A percentile compares a stretch with the other conserved stretches of the same genome.
These are phyloP conservation scores for Incumbomyces lentus DNA, from an alignment of 2,329 filamentous ascomycete species.

Conservation along the genomic window DNA sequence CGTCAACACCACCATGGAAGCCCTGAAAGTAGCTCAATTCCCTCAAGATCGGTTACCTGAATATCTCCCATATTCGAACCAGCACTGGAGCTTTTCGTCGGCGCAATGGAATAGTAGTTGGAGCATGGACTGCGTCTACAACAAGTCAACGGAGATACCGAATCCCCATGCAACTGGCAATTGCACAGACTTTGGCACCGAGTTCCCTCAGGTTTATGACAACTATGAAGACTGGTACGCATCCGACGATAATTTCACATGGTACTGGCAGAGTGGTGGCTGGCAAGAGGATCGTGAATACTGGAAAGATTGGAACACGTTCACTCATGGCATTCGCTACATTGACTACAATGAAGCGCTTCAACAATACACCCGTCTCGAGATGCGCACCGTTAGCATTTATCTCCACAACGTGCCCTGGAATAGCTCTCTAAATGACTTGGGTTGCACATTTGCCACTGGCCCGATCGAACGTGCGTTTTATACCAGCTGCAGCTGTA, in stretches of 20 bases:
- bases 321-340: constrained; percentile 3
- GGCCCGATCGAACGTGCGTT: constrained; percentile 5
- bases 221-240: background rate
- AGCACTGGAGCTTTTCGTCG: constrained; percentile 6
- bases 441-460: constrained; percentile 1
- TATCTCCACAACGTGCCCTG: constrained; percentile 5
- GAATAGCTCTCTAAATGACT: background rate
- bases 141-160: background rate
- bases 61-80: constrained; percentile 7
- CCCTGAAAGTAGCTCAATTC: constrained; percentile 9
- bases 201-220: constrained; percentile 1
- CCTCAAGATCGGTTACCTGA: constrained; percentile 9
- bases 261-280: background rate
- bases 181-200: constrained; percentile 2
- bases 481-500: constrained; percentile 8
- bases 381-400: constrained; percentile 6
- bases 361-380: background rate
- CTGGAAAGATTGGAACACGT: constrained; percentile 7
- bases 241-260: background rate
- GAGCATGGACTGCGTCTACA: constrained; percentile 9
- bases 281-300: background rate
- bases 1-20: constrained; percentile 7
- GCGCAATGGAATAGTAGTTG: constrained; percentile 13
- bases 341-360: background rate
- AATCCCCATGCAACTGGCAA: constrained; percentile 1